Percentiles rank a stretch among this genome's conserved stretches.
Evolutionary conservation across 1,284 basidiomycete genomes (phyloP).

Genomic region (Puccinia coronata): DNA sequence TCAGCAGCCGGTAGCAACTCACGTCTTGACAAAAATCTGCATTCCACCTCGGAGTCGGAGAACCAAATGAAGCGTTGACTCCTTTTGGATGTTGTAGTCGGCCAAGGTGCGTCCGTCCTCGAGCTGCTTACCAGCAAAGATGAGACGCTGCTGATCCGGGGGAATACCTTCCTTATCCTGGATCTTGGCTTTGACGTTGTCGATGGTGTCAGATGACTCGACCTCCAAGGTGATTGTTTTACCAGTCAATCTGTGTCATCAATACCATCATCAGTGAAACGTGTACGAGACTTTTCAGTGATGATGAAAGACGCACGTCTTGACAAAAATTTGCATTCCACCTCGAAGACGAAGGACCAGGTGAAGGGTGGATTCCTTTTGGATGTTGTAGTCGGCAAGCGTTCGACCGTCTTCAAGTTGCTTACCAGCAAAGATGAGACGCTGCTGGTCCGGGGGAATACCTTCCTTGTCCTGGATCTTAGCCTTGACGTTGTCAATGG

Average conservation of each 20-base stretch:
- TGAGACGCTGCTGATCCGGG: conserved; percentile 57
- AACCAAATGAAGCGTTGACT: too few species aligned
- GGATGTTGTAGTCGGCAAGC: conserved; percentile 66
- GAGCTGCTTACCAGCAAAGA: conserved; percentile 61
- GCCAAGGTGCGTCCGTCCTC: conserved; percentile 59
- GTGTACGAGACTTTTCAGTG: too few species aligned
- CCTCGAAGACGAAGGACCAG: conserved; percentile 84
- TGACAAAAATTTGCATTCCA: too few species aligned
- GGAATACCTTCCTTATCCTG: too few species aligned
- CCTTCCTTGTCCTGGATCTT: conserved; percentile 67
- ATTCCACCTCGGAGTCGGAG: too few species aligned
- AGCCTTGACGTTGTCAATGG: conserved; percentile 66
- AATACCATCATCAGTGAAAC: neutral
- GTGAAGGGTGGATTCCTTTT: too few species aligned
- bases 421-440: conserved; percentile 62
- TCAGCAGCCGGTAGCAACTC: too few species aligned
- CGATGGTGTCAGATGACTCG: conserved; percentile 86
- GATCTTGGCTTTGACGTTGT: conserved; percentile 59
- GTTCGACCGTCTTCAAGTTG: conserved; percentile 60
- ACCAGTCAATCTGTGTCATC: conserved; percentile 81
- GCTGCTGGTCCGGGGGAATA: conserved; percentile 68
- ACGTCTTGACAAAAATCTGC: too few species aligned
- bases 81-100: conserved; percentile 96
- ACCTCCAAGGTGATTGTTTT: conserved; percentile 96
- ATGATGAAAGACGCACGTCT: neutral